A percentile compares a stretch with the other conserved stretches of the same genome.
Evolutionary conservation across 352 stramenopile genomes (phyloP).

Genomic region (Phytophthora meadii): DNA sequence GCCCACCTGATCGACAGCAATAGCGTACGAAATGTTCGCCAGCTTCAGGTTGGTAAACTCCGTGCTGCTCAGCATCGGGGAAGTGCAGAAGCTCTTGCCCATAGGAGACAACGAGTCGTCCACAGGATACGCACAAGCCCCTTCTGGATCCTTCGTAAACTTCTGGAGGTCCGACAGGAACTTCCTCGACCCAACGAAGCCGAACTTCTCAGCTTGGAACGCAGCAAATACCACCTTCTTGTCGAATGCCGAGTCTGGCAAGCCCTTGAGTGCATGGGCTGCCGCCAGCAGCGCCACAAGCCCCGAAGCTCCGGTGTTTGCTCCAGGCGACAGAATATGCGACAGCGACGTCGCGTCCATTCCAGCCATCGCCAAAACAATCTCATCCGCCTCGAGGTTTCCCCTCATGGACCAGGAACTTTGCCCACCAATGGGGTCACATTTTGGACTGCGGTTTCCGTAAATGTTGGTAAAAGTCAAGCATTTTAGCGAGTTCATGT

Average conservation of each 20-base stretch:
- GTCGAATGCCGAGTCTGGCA: slow-evolving; percentile 68
- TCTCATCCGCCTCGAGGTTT: slow-evolving; percentile 53
- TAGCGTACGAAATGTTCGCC: slow-evolving; percentile 68
- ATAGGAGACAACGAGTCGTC: slow-evolving; percentile 60
- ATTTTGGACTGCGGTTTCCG: slow-evolving; percentile 64
- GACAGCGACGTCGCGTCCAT: slow-evolving; percentile 82
- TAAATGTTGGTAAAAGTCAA: slow-evolving; percentile 84
- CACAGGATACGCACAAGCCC: slow-evolving; percentile 58
- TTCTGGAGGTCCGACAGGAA: slow-evolving; percentile 74
- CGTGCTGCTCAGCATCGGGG: slow-evolving; percentile 68
- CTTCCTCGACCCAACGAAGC: slow-evolving; percentile 82
- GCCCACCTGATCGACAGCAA: slow-evolving; percentile 84
- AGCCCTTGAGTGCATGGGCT: slow-evolving; percentile 66
- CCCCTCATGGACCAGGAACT: slow-evolving; percentile 74
- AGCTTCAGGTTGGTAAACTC: slow-evolving; percentile 69
- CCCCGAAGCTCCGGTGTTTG: slow-evolving; percentile 77
- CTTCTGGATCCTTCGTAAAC: slow-evolving; percentile 54
- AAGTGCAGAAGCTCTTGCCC: slow-evolving; percentile 68
- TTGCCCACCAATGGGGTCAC: slow-evolving; percentile 82
- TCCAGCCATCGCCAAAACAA: slow-evolving; percentile 75
- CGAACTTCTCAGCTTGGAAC: slow-evolving; percentile 85
- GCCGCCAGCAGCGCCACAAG: slow-evolving; percentile 80
- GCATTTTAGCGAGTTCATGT: slow-evolving; percentile 79
- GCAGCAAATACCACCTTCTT: slow-evolving; percentile 84
- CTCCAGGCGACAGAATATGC: slow-evolving; percentile 72